These are phyloP conservation scores for Aurantiochytrium sp. DNA, from an alignment of 108 stramenopile species.

Conservation along the genomic window DNA sequence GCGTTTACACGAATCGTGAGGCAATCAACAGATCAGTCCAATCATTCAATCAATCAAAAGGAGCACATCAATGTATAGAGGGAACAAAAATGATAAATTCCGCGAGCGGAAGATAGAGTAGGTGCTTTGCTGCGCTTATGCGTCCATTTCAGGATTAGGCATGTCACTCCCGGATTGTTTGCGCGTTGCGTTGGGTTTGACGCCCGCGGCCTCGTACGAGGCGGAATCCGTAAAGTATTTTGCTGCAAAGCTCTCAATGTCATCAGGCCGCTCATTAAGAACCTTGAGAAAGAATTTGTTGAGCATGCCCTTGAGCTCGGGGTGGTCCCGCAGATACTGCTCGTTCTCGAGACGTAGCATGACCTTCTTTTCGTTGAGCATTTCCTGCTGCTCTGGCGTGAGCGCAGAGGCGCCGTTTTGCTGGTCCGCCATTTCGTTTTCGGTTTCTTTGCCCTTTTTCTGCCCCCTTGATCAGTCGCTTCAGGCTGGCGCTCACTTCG, in stretches of 20 bases:
- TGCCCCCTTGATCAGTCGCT: too few species aligned
- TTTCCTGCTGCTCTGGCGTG: conserved; percentile 3
- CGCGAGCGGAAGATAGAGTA: too few species aligned
- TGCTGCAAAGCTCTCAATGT: not conserved
- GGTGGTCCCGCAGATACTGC: conserved; percentile 2
- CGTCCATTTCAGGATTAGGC: not conserved
- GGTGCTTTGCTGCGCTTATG: too few species aligned
- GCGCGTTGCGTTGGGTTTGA: not conserved
- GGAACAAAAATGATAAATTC: too few species aligned
- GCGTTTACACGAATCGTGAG: too few species aligned
- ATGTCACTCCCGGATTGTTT: not conserved
- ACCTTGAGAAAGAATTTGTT: conserved; percentile 8
- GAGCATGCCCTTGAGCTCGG: conserved; percentile 3
- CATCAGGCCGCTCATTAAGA: not conserved
- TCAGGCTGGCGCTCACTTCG: too few species aligned
- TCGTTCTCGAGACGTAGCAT: conserved; percentile 5
- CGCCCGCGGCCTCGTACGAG: not conserved
- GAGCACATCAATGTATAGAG: too few species aligned
- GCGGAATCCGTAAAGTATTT: not conserved
- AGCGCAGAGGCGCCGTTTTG: not conserved
- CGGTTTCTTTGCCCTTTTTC: too few species aligned
- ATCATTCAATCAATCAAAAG: too few species aligned
- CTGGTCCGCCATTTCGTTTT: not conserved
- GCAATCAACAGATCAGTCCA: too few species aligned
- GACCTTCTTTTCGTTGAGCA: conserved; percentile 14